phyloP scores from a whole-genome alignment of 192 early-diverging fungal genomes.

The Gryganskiella cystojenkinii region DNA sequence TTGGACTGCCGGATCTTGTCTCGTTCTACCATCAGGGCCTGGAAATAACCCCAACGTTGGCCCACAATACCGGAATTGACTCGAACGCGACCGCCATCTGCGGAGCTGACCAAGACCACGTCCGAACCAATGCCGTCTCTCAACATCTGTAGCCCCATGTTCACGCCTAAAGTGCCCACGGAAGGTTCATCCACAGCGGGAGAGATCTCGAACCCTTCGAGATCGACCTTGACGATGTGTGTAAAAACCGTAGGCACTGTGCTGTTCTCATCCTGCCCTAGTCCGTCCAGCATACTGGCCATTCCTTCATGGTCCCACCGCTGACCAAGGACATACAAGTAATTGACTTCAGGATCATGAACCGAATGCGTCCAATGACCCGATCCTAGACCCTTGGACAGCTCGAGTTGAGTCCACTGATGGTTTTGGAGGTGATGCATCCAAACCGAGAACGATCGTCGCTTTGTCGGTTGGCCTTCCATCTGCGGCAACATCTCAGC shows the following conservation, averaged over 20 bases:
- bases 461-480: background rate
- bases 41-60: slow-evolving; percentile 49
- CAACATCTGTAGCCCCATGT: slow-evolving; percentile 38
- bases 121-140: slow-evolving; percentile 40
- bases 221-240: slow-evolving; percentile 34
- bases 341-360: slow-evolving; percentile 24
- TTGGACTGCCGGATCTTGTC: too few species aligned
- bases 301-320: background rate
- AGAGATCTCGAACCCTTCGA: slow-evolving; percentile 42
- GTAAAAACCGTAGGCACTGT: slow-evolving; percentile 9
- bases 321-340: slow-evolving; percentile 34
- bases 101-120: slow-evolving; percentile 39
- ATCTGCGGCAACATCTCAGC: background rate
- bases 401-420: slow-evolving; percentile 48
- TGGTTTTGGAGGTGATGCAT: slow-evolving; percentile 40
- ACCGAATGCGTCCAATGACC: slow-evolving; percentile 37
- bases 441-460: slow-evolving; percentile 34
- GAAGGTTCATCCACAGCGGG: slow-evolving; percentile 37
- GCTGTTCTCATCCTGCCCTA: background rate
- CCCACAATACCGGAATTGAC: slow-evolving; percentile 50
- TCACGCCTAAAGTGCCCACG: slow-evolving; percentile 27
- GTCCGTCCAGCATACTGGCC: background rate
- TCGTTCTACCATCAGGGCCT: slow-evolving; percentile 24
- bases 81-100: slow-evolving; percentile 38
- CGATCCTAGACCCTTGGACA: slow-evolving; percentile 24